phyloP scores from a whole-genome alignment of 1,284 basidiomycete species.

The Pyrrhoderma noxium region DNA sequence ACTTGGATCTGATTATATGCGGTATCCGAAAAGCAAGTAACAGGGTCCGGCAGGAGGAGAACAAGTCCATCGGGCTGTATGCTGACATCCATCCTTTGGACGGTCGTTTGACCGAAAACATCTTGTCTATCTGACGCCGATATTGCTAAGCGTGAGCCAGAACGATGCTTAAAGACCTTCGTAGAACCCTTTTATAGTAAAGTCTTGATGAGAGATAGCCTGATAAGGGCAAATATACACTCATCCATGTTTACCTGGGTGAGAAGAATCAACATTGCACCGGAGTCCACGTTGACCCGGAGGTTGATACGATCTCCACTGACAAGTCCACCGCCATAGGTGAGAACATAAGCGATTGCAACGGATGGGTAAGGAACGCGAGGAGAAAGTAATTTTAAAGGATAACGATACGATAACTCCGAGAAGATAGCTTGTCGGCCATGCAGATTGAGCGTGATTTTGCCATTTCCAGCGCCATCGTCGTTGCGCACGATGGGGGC shows the following conservation, averaged over 20 bases:
- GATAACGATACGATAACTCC: constrained; percentile 77
- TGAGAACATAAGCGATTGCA: constrained; percentile 73
- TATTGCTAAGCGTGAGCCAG: constrained; percentile 39
- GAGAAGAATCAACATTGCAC: constrained; percentile 57
- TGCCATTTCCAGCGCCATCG: constrained; percentile 45
- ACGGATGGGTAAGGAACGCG: constrained; percentile 41
- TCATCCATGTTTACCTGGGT: constrained; percentile 64
- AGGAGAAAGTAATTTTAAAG: constrained; percentile 85
- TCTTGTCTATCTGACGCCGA: constrained; percentile 22
- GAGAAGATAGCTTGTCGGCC: constrained; percentile 59
- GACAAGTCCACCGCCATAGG: constrained; percentile 92
- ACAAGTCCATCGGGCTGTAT: constrained; percentile 50
- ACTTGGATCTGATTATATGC: constrained; percentile 77
- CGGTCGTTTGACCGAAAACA: constrained; percentile 28
- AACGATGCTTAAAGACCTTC: constrained; percentile 82
- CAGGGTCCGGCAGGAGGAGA: constrained; percentile 83
- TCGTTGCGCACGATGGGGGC: constrained; percentile 16
- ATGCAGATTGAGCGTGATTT: constrained; percentile 44
- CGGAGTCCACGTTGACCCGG: constrained; percentile 50
- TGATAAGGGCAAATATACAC: constrained; percentile 20
- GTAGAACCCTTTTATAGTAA: constrained; percentile 66
- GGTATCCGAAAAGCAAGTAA: constrained; percentile 85
- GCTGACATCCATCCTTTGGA: constrained; percentile 50
- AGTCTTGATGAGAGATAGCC: background rate
- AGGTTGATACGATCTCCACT: constrained; percentile 76